A percentile compares a stretch with the other conserved stretches of the same genome.
phyloP scores from a whole-genome alignment of 495 filamentous ascomycete genomes.

The Neurospora discreta region DNA sequence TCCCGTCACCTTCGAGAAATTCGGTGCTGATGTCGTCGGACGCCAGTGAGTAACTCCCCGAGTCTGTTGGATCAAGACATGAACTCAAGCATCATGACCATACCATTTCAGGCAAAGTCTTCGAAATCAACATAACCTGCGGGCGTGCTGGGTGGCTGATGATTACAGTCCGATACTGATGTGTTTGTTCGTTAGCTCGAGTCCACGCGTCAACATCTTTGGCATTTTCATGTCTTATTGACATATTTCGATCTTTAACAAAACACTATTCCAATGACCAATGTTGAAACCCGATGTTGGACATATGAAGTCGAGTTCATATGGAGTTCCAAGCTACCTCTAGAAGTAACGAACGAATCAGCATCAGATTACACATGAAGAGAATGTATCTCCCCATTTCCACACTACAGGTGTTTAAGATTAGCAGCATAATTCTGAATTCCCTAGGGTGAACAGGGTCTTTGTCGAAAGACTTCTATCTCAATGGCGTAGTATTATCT shows the following conservation, averaged over 20 bases:
- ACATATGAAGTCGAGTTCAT: too few relatives aligned
- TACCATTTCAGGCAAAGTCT: neutral
- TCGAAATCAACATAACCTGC: neutral
- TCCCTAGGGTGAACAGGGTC: too few relatives aligned
- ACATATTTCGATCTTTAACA: neutral
- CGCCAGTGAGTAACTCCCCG: neutral
- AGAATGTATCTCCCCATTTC: neutral
- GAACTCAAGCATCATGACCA: neutral
- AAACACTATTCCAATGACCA: neutral
- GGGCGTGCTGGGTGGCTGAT: neutral
- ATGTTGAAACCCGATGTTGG: neutral
- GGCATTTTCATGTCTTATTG: neutral
- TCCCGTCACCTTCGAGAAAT: neutral
- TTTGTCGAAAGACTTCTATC: neutral
- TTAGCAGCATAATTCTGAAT: neutral
- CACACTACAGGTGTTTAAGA: neutral
- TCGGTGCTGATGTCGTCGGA: neutral
- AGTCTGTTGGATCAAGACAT: neutral
- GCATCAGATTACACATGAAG: neutral
- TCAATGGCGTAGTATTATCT: neutral
- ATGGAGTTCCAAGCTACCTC: neutral
- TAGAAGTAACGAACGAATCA: too few relatives aligned
- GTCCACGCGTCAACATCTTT: neutral
- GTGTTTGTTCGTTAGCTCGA: neutral
- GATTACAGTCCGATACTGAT: neutral